These are phyloP conservation scores for Arthrobotrys musiformis DNA, from an alignment of 2,329 filamentous ascomycete genomes.

Conservation along the genomic window DNA sequence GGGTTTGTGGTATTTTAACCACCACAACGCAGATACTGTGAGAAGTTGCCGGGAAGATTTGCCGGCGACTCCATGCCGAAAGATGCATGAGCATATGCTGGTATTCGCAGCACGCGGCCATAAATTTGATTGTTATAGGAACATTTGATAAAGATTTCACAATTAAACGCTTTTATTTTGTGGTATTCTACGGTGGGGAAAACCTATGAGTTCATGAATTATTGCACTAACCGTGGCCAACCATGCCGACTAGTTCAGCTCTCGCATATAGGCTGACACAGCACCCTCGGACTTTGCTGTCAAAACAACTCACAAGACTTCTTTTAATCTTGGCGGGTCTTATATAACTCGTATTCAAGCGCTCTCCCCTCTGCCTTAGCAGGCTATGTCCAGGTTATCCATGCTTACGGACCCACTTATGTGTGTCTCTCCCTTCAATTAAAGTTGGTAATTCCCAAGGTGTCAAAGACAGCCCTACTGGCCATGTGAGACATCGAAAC, in stretches of 20 bases:
- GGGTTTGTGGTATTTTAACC: not conserved
- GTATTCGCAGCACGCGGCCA: no score
- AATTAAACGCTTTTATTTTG: no score
- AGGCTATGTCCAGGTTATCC: slow-evolving; percentile 1
- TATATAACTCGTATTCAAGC: slow-evolving; percentile 15
- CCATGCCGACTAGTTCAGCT: not conserved
- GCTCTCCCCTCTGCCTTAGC: not conserved
- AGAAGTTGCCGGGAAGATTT: not conserved
- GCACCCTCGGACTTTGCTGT: not conserved
- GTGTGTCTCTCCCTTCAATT: slow-evolving; percentile 1
- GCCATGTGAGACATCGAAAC: slow-evolving; percentile 6
- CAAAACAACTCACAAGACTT: slow-evolving; percentile 16
- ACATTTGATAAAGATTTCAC: no score
- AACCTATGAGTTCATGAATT: no score
- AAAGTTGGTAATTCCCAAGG: not conserved
- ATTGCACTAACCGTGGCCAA: no score
- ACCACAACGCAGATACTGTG: not conserved
- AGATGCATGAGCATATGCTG: not conserved
- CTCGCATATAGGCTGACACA: slow-evolving; percentile 3
- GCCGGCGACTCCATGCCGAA: no score
- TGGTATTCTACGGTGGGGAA: no score
- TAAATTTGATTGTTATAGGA: no score
- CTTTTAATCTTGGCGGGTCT: not conserved
- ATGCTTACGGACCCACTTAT: slow-evolving; percentile 2
- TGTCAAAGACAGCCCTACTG: slow-evolving; percentile 8